Evolutionary conservation across 306 rosid genomes (phyloP), one percentile per base, ranked within the genome.

Genomic region (Mimosa pudica): DNA sequence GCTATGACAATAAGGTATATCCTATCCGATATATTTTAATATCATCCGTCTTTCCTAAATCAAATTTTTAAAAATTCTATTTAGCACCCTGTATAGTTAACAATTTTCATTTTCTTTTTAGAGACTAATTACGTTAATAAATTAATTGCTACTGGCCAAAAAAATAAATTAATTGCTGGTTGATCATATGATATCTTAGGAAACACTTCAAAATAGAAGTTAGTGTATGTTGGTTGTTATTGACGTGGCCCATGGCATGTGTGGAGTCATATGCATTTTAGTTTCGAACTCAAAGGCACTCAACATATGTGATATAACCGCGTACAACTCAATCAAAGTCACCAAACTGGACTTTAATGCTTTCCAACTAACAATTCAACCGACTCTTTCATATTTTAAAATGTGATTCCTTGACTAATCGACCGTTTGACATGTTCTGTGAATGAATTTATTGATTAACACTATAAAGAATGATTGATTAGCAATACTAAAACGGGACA

Each of bases 1-100:
- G 85, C 94, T 76, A 89, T 89, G 54, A 89, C 93, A n/a, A 82
- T 81, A 48, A 90, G 98, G 99, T 95, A 88, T 30, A 52, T 79
- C 10, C 10, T 12, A 5, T 55, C 24, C 33, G 32, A 17, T 58
- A 10, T 45, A 77, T 41, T 33, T 13, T 41, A 0, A 57, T 51
- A 67, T 54, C 35, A 54, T n/a, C 41, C 17, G 9, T 49, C 54
- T 55, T 10, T 38, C 10, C n/a, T 10, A 5, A 36, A 55, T 36
- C 18, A 3, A 73, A 38, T 16, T 66, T 41, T 18, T 3, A n/a
- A n/a, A n/a, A 18, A 8, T 20, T 10, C 36, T 69, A 17, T 42
- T n/a, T 1, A 8, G 36, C 30, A 17, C 8, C 10, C 0, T 42
- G 4, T 3, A 42, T 10, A 68, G 10, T 68, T 69, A 18, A 7